phyloP scores from a whole-genome alignment of 352 stramenopile species.

The Globisporangium cylindrosporum region DNA sequence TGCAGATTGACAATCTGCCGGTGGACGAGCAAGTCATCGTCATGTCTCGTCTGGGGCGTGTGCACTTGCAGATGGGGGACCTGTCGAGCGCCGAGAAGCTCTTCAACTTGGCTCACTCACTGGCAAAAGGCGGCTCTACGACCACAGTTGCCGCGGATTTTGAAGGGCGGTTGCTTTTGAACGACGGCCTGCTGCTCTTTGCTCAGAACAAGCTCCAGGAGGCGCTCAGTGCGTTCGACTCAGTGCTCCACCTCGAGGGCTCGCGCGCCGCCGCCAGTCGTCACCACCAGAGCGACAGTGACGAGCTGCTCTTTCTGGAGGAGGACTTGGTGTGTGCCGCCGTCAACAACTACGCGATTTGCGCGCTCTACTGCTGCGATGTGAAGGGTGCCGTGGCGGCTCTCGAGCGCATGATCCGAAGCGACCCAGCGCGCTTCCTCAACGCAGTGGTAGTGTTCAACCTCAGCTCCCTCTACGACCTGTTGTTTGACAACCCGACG shows the following conservation, averaged over 20 bases:
- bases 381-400: slow-evolving; percentile 65
- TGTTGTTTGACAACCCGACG: slow-evolving; percentile 71
- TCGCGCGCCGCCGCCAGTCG: neutral
- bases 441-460: slow-evolving; percentile 77
- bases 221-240: slow-evolving; percentile 68
- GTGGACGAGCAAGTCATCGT: slow-evolving; percentile 43
- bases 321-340: slow-evolving; percentile 66
- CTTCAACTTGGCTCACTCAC: slow-evolving; percentile 41
- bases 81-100: slow-evolving; percentile 50
- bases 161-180: slow-evolving; percentile 55
- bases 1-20: slow-evolving; percentile 35
- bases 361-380: slow-evolving; percentile 77
- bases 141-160: slow-evolving; percentile 24
- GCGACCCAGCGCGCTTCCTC: slow-evolving; percentile 65
- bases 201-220: slow-evolving; percentile 81
- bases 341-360: slow-evolving; percentile 84
- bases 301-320: slow-evolving; percentile 50
- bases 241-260: slow-evolving; percentile 47
- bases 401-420: slow-evolving; percentile 69
- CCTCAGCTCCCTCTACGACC: slow-evolving; percentile 78
- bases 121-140: slow-evolving; percentile 24
- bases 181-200: slow-evolving; percentile 74
- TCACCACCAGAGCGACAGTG: slow-evolving; percentile 11
- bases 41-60: slow-evolving; percentile 62
- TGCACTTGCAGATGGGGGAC: slow-evolving; percentile 77